A percentile compares a stretch with the other conserved stretches of the same genome.
These are phyloP conservation scores for Lipomyces anomalus DNA, from an alignment of 805 yeast species.

Conservation along the genomic window DNA sequence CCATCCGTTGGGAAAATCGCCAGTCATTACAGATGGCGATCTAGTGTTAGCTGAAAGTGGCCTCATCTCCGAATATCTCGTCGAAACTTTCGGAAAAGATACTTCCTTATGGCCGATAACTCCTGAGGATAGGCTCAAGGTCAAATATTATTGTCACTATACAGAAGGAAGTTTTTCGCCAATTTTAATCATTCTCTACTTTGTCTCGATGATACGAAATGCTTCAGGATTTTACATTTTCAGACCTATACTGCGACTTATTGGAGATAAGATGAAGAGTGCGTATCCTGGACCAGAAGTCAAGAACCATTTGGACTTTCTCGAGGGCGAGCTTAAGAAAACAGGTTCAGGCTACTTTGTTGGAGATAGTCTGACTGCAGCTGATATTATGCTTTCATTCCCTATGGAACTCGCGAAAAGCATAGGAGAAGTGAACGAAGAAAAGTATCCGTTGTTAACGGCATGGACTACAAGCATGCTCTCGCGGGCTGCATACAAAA, in stretches of 20 bases:
- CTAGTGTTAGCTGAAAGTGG: slow-evolving; percentile 54
- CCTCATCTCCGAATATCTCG: slow-evolving; percentile 48
- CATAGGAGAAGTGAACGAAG: slow-evolving; percentile 8
- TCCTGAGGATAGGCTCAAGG: slow-evolving; percentile 39
- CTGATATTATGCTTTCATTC: slow-evolving; percentile 54
- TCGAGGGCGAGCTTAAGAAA: slow-evolving; percentile 40
- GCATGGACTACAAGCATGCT: not conserved
- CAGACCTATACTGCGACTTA: slow-evolving; percentile 40
- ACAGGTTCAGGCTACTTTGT: slow-evolving; percentile 52
- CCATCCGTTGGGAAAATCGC: slow-evolving; percentile 62
- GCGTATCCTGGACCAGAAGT: slow-evolving; percentile 48
- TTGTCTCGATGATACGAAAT: slow-evolving; percentile 26
- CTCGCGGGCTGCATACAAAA: not conserved
- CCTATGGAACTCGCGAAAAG: slow-evolving; percentile 33
- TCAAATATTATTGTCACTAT: slow-evolving; percentile 50
- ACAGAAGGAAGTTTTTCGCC: slow-evolving; percentile 61
- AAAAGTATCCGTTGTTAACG: slow-evolving; percentile 25
- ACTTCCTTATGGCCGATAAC: slow-evolving; percentile 34
- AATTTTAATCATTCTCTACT: slow-evolving; percentile 32
- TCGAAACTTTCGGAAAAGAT: slow-evolving; percentile 44
- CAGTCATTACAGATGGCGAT: slow-evolving; percentile 48
- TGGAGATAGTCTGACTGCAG: slow-evolving; percentile 53
- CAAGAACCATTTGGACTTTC: slow-evolving; percentile 35
- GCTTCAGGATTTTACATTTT: slow-evolving; percentile 36
- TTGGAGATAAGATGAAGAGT: slow-evolving; percentile 44